Conservation (phyloP, 768 basidiomycete genomes). For the Candolleomyces eurysporus region DNA sequence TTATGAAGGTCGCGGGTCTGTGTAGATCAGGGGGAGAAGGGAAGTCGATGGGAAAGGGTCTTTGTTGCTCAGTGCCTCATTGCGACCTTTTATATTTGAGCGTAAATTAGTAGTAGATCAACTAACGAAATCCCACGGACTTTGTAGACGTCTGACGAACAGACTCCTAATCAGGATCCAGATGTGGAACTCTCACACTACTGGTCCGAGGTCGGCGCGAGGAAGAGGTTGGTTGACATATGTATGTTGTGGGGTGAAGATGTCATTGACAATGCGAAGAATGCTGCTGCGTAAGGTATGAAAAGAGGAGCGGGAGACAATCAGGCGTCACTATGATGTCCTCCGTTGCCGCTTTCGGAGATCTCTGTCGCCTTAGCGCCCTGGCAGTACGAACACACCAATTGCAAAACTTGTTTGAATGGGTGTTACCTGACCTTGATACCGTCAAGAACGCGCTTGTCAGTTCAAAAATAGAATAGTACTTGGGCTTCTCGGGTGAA, state of each 20-base stretch:
- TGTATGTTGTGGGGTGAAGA: not conserved
- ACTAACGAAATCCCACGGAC: not conserved
- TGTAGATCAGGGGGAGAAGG: not conserved
- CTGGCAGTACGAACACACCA: too few species aligned
- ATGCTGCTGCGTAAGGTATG: not conserved
- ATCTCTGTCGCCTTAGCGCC: too few species aligned
- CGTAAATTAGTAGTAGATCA: not conserved
- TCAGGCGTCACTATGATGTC: not conserved
- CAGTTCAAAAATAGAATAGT: too few species aligned
- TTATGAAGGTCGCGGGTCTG: not conserved
- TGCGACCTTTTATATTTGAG: not conserved
- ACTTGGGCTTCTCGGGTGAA: too few species aligned
- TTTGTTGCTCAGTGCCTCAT: not conserved
- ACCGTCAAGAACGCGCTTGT: too few species aligned
- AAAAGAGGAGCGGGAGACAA: not conserved
- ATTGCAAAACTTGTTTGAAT: too few species aligned
- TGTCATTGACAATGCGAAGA: not conserved
- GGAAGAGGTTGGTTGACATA: not conserved
- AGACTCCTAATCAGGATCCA: not conserved
- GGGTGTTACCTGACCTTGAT: too few species aligned
- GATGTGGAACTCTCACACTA: not conserved
- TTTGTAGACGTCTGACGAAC: not conserved
- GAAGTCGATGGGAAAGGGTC: not conserved
- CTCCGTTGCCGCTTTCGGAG: too few species aligned
- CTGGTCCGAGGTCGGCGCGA: not conserved